These are phyloP conservation scores for Chaetoceros muelleri DNA, from an alignment of 108 stramenopile species.

Conservation along the genomic window DNA sequence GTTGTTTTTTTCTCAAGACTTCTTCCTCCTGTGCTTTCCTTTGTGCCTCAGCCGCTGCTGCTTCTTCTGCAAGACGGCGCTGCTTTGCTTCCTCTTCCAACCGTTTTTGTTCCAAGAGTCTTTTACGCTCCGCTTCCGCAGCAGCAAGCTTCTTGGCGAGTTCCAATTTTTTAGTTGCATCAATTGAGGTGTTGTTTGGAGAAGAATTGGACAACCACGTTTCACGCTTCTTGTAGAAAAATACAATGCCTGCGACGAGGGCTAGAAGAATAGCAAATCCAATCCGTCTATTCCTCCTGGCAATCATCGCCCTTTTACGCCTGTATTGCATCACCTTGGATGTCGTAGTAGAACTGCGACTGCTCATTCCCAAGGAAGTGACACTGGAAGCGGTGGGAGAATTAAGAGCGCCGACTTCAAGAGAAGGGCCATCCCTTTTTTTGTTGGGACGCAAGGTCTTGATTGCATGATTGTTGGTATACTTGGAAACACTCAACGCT, in stretches of 20 bases:
- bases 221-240: background rate
- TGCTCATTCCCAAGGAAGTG: background rate
- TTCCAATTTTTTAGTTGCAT: background rate
- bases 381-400: background rate
- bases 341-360: background rate
- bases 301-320: background rate
- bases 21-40: background rate
- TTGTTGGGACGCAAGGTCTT: background rate
- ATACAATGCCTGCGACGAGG: background rate
- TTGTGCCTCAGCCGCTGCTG: background rate
- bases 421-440: too few relatives aligned
- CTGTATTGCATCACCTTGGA: background rate
- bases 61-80: background rate
- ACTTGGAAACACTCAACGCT: background rate
- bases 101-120: background rate
- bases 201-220: background rate
- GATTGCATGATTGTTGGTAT: background rate
- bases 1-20: background rate
- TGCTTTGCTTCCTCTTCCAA: background rate
- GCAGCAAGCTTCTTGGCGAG: background rate
- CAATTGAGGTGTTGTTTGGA: background rate
- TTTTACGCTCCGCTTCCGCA: background rate
- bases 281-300: background rate
- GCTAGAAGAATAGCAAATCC: background rate
- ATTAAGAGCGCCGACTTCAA: background rate